These are phyloP conservation scores for Colletotrichum neosansevieriae DNA, from an alignment of 2,329 filamentous ascomycete genomes.

Conservation along the genomic window DNA sequence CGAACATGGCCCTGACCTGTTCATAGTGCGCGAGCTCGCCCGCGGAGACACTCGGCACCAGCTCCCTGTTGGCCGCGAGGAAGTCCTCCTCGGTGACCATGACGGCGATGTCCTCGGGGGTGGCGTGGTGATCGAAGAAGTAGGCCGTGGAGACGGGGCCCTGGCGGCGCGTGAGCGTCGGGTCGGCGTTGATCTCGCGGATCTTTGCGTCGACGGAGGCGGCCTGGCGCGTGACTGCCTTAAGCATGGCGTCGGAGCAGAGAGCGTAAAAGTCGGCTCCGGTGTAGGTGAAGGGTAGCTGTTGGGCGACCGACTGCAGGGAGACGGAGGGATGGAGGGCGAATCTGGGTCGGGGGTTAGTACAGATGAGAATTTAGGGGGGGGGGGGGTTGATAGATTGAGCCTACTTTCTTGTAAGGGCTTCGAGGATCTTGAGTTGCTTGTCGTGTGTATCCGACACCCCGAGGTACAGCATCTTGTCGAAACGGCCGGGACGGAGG, in stretches of 20 bases:
- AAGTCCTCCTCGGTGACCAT: conserved; percentile 94
- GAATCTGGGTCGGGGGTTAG: conserved; percentile 69
- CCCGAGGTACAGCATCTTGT: conserved; percentile 98
- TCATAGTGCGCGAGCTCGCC: conserved; percentile 95
- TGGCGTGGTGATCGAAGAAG: conserved; percentile 95
- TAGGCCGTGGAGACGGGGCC: conserved; percentile 83
- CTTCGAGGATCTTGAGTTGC: conserved; percentile 93
- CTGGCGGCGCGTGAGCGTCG: conserved; percentile 44
- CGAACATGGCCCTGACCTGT: conserved; percentile 83
- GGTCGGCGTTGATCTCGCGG: conserved; percentile 70
- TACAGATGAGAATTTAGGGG: conserved; percentile 1
- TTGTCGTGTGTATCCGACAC: conserved; percentile 98
- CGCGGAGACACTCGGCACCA: conserved; percentile 93
- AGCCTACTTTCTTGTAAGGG: conserved; percentile 89
- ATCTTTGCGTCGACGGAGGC: conserved; percentile 87
- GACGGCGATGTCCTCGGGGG: conserved; percentile 84
- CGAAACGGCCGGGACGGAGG: conserved; percentile 89
- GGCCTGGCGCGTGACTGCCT: conserved; percentile 94
- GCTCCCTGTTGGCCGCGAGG: conserved; percentile 80
- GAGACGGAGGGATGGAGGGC: conserved; percentile 84
- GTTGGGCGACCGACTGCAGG: conserved; percentile 77
- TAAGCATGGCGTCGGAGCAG: conserved; percentile 98
- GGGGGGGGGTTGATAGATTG: conserved; percentile 15
- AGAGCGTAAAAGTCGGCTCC: conserved; percentile 97
- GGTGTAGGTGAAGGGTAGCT: conserved; percentile 94